Evolutionary conservation across 257 asterid species (phyloP), one percentile per base, ranked within the genome.

Genomic region (Solanum megistacrolobum): DNA sequence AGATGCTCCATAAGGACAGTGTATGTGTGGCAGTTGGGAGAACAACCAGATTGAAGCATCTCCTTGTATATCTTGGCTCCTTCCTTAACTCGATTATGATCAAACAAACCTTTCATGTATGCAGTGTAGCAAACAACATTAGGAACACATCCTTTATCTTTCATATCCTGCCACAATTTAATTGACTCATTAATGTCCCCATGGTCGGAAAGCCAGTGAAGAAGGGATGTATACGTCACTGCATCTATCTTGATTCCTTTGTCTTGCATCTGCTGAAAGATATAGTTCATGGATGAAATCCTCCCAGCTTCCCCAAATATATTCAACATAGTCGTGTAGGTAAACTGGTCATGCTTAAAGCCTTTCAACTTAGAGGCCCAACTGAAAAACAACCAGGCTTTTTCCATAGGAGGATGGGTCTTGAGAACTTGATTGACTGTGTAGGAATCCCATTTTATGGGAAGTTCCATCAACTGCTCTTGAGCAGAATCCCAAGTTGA

Each of bases 281-380:
- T 91, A 88, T 86, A 90, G 90, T 91, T 93, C 99, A 97, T 97
- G 7, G 98, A 96, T 4, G 94, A 87, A 60, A 96, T 92, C 88
- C 99, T 91, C 91, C 92, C 69, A 9, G 99, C 98, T 90, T 97
- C 99, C 85, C 99, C 99, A 75, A 97, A 96, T 32, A 97, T 97
- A 90, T 97, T 99, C 94, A 96, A 32, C 98, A 97, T 97, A 13
- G 99, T 97, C 16, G 99, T 97, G 89, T 93, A 97, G 39, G 99
- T 96, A 87, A 91, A 97, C 18, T 96, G 98, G 83, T 96, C 99
- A 90, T 96, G 99, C 95, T 93, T 95, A 91, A 96, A 95, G 6
- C 89, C 93, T 84, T 88, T 90, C 76, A 87, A 79, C 85, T 83
- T 87, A 34, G 96, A 90, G 32, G 93, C 96, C 99, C 99, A 97